Evolutionary conservation across 225 moss, liverwort and hornwort species (phyloP), one percentile per base, ranked within the genome.

Genomic region (Pleurozium schreberi): DNA sequence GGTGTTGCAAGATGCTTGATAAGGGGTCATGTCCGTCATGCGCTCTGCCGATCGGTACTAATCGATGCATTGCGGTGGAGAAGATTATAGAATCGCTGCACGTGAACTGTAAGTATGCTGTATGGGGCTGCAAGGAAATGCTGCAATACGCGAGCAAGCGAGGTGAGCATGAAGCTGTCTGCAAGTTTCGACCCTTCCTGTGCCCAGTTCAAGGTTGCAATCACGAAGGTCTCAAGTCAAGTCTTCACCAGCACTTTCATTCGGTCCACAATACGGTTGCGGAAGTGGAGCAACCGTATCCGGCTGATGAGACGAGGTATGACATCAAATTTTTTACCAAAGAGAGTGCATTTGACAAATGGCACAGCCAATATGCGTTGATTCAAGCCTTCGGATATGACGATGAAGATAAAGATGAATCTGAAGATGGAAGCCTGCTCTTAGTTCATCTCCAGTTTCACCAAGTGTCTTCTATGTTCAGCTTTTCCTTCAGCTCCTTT

Each of bases 31-130:
- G 90, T 73, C 88, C 90, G 33, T 64, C 80, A 19, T 88, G 84
- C 71, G 21, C 55, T 58, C 88, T 84, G 80, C 88, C 84, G 45
- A 85, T 88, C 30, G 87, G 90, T n/a, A 15, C 57, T 3, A 88
- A 85, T 31, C 64, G 90, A 40, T 84, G 84, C 88, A 88, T 73
- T 64, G 88, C 25, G 57, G 63, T 90, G 9, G 88, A 84, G 84
- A 90, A 88, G 88, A 84, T 88, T 80, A 84, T 84, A 25, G 90
- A 88, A 55, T 90, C 88, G 15, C 40, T 90, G 84, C 64, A 47
- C 57, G 73, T 88, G 31, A 57, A 20, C 9, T 90, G 88, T 57
- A 84, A 88, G 88, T 64, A 71, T 62, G 64, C 47, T 38, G 33
- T 10, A 25, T 80, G 53, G 55, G 88, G 84, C 31, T 90, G 90